Percentiles rank a stretch among this genome's conserved stretches.
Conservation (phyloP, 768 basidiomycete species). For the Crepidotus variabilis region DNA sequence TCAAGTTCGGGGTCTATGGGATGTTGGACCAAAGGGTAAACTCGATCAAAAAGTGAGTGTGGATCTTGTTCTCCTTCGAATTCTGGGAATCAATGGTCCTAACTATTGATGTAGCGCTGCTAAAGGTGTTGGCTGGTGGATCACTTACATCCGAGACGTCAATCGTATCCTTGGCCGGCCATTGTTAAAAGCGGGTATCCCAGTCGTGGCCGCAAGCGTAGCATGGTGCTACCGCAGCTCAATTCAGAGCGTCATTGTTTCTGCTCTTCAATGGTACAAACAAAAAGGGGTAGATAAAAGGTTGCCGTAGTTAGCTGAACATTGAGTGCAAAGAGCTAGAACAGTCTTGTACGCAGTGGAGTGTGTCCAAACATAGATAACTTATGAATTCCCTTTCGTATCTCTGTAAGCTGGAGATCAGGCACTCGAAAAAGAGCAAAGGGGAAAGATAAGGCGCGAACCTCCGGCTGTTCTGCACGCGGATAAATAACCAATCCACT, state of each 20-base stretch:
- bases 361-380: not conserved
- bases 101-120: conserved; percentile 15
- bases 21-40: conserved; percentile 45
- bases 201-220: conserved; percentile 20
- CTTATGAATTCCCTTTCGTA: conserved; percentile 10
- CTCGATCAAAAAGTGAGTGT: conserved; percentile 24
- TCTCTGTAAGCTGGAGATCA: conserved; percentile 5
- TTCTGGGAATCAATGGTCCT: not conserved
- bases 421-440: not conserved
- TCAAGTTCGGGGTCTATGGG: conserved; percentile 49
- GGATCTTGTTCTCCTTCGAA: not conserved
- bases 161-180: conserved; percentile 25
- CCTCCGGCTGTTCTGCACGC: conserved; percentile 88
- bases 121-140: conserved; percentile 24
- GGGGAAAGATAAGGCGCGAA: conserved; percentile 18
- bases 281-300: not conserved
- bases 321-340: not conserved
- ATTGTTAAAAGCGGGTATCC: conserved; percentile 17
- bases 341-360: not conserved
- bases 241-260: conserved; percentile 13
- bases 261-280: not conserved
- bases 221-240: conserved; percentile 25
- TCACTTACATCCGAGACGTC: conserved; percentile 23
- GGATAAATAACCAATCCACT: conserved; percentile 91
- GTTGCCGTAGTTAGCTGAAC: not conserved